Base-by-base conservation (phyloP, 495 filamentous ascomycete species). In the Bathelium albidoporum region DNA sequence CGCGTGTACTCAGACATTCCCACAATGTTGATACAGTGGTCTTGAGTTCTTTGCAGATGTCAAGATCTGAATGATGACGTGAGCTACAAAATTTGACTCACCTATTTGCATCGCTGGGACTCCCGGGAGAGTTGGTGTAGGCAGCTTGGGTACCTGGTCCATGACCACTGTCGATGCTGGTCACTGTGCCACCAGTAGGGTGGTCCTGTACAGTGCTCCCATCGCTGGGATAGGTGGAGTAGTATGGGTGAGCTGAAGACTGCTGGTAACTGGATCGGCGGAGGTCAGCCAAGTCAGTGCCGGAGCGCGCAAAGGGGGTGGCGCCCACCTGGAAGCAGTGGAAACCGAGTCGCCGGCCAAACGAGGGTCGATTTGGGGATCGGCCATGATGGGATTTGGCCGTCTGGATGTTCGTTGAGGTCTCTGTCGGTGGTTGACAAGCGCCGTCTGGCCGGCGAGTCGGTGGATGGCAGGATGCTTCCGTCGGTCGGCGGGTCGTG, bases 201-300 rank as follows among this genome's bases (percentile, higher is more conserved):
- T 55, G 49, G 29, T 55, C 49, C 49, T 55, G 49, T 9, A 55
- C 49, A 29, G 49, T 55, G 24, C 49, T 55, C 22, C 24, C 16
- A 24, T 55, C 49, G 49, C 49, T 55, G 24, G 49, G 49, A 29
- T 55, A 55, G 24, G 49, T 55, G 7, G 49, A 55, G 49, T 55
- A 55, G 49, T 55, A 55, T 5, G 49, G 49, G 24, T 55, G 49
- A 9, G 49, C 26, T n/a, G 49, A 55, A 28, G 49, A 20, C 5
- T 26, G 20, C 20, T 55, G 49, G 24, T 55, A 55, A 20, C 49
- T 55, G 24, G 49, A n/a, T n/a, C n/a, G n/a, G n/a, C n/a, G n/a
- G n/a, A 26, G 24, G 29, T 9, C 2, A 7, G 49, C 29, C 24
- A 55, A 24, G 49, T 16, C 49, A 29, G 49, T 16, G 5, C 2